Evolutionary conservation across 306 rosid species (phyloP).

Genomic region (Acacia melanoxylon): DNA sequence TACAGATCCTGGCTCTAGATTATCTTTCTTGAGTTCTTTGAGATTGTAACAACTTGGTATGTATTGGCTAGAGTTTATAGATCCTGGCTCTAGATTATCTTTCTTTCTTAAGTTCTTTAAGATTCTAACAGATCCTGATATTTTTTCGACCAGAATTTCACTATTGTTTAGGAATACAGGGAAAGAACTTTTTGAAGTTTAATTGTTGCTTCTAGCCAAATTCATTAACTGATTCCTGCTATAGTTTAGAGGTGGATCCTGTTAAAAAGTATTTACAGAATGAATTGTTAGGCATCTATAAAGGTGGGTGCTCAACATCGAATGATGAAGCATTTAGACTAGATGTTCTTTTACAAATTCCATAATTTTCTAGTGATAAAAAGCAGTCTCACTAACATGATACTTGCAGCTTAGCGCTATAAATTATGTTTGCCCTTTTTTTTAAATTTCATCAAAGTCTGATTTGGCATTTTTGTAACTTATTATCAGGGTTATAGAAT

Average conservation of each 20-base stretch:
- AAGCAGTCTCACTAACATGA: not conserved
- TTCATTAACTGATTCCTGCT: not conserved
- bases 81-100: too few relatives aligned
- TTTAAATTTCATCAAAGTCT: constrained; percentile 3
- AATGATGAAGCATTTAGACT: not conserved
- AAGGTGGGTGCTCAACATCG: not conserved
- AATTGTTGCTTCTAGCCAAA: not conserved
- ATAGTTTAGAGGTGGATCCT: constrained; percentile 14
- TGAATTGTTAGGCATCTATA: not conserved
- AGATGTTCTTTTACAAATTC: not conserved
- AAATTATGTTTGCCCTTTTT: not conserved
- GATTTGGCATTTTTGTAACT: constrained; percentile 20
- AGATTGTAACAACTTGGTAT: too few relatives aligned
- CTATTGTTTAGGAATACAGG: not conserved
- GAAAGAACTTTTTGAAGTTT: not conserved
- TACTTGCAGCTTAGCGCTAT: not conserved
- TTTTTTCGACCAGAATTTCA: not conserved
- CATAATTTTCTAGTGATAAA: not conserved
- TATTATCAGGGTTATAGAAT: constrained; percentile 72
- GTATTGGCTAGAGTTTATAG: too few relatives aligned
- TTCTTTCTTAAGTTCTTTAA: too few relatives aligned
- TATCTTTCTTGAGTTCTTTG: too few relatives aligned
- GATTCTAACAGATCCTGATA: too few relatives aligned
- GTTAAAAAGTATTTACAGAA: not conserved
- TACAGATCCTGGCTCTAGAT: too few relatives aligned